A percentile compares a stretch with the other conserved stretches of the same genome.
phyloP scores from a whole-genome alignment of 441 rosid genomes.

The Daphne laureola region DNA sequence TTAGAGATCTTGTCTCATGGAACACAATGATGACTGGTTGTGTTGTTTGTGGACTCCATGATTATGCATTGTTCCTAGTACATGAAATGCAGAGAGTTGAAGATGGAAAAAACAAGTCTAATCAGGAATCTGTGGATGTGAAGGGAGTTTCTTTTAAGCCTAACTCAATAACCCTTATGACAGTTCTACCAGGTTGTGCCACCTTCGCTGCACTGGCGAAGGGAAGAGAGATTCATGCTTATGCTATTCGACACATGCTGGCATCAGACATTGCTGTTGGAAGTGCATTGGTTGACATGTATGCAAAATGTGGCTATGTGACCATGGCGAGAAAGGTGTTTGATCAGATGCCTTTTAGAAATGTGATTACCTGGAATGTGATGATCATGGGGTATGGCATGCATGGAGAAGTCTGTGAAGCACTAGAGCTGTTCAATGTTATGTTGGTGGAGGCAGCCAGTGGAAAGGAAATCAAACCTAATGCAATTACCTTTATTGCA shows the following conservation, averaged over 20 bases:
- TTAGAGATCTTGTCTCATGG: slow-evolving; percentile 72
- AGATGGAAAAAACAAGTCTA: slow-evolving; percentile 13
- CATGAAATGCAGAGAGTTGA: slow-evolving; percentile 50
- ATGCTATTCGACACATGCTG: slow-evolving; percentile 56
- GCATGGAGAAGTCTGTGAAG: slow-evolving; percentile 71
- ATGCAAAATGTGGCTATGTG: slow-evolving; percentile 83
- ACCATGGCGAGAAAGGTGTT: slow-evolving; percentile 45
- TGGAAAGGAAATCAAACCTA: slow-evolving; percentile 41
- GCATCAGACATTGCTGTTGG: slow-evolving; percentile 75
- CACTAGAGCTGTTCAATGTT: slow-evolving; percentile 45
- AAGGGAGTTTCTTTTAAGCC: slow-evolving; percentile 34
- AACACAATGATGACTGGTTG: slow-evolving; percentile 79
- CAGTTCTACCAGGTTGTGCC: slow-evolving; percentile 74
- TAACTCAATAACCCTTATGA: slow-evolving; percentile 76
- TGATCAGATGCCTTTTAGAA: slow-evolving; percentile 51
- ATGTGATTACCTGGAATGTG: slow-evolving; percentile 80
- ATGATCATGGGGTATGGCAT: slow-evolving; percentile 86
- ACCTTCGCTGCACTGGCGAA: slow-evolving; percentile 64
- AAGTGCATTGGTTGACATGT: slow-evolving; percentile 89
- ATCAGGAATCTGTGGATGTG: slow-evolving; percentile 16
- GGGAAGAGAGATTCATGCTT: slow-evolving; percentile 87
- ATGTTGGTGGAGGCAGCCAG: slow-evolving; percentile 34
- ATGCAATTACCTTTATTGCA: slow-evolving; percentile 66
- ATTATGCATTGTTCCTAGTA: slow-evolving; percentile 52
- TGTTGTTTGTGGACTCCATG: slow-evolving; percentile 40